These are phyloP conservation scores for Komagataella mondaviorum DNA, from an alignment of 805 yeast genomes.

Conservation along the genomic window DNA sequence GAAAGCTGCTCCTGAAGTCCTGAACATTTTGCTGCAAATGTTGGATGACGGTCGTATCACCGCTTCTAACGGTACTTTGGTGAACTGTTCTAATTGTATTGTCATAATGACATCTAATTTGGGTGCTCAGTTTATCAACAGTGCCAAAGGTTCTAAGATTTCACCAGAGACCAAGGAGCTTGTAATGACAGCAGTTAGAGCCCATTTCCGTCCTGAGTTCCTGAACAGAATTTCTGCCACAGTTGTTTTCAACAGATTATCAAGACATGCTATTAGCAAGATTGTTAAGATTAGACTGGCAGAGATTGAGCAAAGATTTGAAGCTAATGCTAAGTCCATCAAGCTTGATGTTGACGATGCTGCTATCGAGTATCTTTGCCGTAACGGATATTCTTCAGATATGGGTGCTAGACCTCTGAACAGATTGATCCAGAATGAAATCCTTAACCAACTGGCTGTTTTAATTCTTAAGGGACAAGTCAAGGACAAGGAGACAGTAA, in stretches of 20 bases:
- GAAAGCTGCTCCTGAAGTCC: slow-evolving; percentile 96
- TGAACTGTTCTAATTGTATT: slow-evolving; percentile 86
- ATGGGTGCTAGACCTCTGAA: slow-evolving; percentile 95
- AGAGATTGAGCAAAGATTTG: slow-evolving; percentile 81
- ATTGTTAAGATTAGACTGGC: slow-evolving; percentile 75
- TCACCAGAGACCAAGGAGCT: slow-evolving; percentile 55
- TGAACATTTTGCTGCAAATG: slow-evolving; percentile 83
- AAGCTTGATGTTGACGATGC: slow-evolving; percentile 57
- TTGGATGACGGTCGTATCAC: slow-evolving; percentile 95
- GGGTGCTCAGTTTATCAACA: slow-evolving; percentile 83
- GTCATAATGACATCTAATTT: slow-evolving; percentile 94
- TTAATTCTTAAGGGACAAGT: slow-evolving; percentile 78
- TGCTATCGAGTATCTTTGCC: slow-evolving; percentile 73
- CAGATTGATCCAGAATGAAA: slow-evolving; percentile 79
- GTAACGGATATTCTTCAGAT: slow-evolving; percentile 81
- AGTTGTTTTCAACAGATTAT: slow-evolving; percentile 84
- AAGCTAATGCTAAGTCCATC: slow-evolving; percentile 68
- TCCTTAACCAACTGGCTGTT: slow-evolving; percentile 83
- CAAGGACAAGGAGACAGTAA: slow-evolving; percentile 77
- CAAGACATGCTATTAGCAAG: slow-evolving; percentile 83
- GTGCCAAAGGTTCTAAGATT: slow-evolving; percentile 46
- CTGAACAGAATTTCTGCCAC: slow-evolving; percentile 90
- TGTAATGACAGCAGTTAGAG: slow-evolving; percentile 75
- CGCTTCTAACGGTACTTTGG: slow-evolving; percentile 85
- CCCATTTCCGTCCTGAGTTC: slow-evolving; percentile 95